Conservation (phyloP, 208 protist genomes). For the Herpetomonas muscarum region DNA sequence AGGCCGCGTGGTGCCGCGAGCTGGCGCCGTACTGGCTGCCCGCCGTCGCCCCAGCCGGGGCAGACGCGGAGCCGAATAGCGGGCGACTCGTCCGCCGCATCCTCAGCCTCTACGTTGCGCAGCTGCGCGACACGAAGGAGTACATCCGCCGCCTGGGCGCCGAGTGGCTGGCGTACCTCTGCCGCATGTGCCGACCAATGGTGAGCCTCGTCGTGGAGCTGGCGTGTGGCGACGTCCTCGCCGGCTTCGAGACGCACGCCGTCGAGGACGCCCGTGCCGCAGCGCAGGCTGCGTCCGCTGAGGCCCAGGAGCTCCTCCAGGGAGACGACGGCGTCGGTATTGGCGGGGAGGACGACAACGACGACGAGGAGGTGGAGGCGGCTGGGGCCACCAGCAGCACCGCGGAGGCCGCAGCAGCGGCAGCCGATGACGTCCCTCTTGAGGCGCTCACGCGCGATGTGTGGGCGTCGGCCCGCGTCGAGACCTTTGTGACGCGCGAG, state of each 20-base stretch:
- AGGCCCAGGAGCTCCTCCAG: conserved; percentile 1
- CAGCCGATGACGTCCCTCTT: not conserved
- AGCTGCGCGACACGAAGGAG: conserved; percentile 75
- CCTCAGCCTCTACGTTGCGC: conserved; percentile 57
- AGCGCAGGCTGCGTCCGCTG: not conserved
- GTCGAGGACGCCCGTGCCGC: not conserved
- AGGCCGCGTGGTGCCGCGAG: conserved; percentile 86
- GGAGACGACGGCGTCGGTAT: conserved; percentile 17
- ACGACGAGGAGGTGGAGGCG: not conserved
- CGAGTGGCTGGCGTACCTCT: conserved; percentile 73
- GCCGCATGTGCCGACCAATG: conserved; percentile 44
- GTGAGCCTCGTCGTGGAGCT: conserved; percentile 58
- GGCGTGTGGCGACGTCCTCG: conserved; percentile 38
- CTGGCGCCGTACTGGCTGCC: conserved; percentile 49
- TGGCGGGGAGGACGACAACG: conserved; percentile 2
- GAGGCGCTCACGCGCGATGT: not conserved
- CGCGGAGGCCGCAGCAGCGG: not conserved
- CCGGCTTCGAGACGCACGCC: conserved; percentile 33
- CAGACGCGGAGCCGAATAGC: conserved; percentile 9
- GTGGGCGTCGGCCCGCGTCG: not conserved
- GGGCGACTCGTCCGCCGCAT: conserved; percentile 36
- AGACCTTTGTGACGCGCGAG: not conserved
- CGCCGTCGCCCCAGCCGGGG: not conserved
- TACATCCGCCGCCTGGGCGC: conserved; percentile 82
- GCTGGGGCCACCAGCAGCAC: not conserved